Percentiles rank a stretch among this genome's conserved stretches.
Evolutionary conservation across 2,329 filamentous ascomycete genomes (phyloP).

Genomic region (Aspergillus sclerotialis): DNA sequence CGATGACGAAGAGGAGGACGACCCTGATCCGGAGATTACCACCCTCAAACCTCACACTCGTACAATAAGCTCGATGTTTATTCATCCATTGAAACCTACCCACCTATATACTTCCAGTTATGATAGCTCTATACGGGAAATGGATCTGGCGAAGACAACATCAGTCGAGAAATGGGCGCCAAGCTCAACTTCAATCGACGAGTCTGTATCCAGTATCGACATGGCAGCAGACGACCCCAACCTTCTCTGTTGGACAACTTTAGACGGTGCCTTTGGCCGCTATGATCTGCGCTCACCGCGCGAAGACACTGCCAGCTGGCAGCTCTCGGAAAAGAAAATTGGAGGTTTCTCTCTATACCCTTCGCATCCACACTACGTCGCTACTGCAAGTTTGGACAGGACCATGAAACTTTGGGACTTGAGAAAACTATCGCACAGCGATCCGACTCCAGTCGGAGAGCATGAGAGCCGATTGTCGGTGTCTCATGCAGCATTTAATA

Average conservation of each 20-base stretch:
- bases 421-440: conserved; percentile 59
- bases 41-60: conserved; percentile 85
- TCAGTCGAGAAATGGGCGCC: conserved; percentile 79
- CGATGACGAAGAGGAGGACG: conserved; percentile 59
- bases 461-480: conserved; percentile 79
- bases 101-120: conserved; percentile 81
- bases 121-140: conserved; percentile 80
- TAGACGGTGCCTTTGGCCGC: conserved; percentile 72
- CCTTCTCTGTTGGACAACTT: conserved; percentile 76
- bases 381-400: conserved; percentile 83
- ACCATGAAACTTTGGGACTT: conserved; percentile 91
- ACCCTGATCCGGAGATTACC: conserved; percentile 69
- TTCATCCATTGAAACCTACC: conserved; percentile 65
- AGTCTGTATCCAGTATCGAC: conserved; percentile 78
- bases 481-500: conserved; percentile 85
- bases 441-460: conserved; percentile 68
- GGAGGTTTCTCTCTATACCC: conserved; percentile 87
- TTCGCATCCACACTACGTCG: conserved; percentile 69
- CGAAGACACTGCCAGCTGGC: conserved; percentile 56
- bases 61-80: conserved; percentile 79
- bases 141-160: conserved; percentile 74
- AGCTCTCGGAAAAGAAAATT: conserved; percentile 85
- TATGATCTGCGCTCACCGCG: conserved; percentile 64
- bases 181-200: conserved; percentile 58
- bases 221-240: conserved; percentile 65